phyloP scores from a whole-genome alignment of 441 rosid genomes.

The Lepidium campestre region DNA sequence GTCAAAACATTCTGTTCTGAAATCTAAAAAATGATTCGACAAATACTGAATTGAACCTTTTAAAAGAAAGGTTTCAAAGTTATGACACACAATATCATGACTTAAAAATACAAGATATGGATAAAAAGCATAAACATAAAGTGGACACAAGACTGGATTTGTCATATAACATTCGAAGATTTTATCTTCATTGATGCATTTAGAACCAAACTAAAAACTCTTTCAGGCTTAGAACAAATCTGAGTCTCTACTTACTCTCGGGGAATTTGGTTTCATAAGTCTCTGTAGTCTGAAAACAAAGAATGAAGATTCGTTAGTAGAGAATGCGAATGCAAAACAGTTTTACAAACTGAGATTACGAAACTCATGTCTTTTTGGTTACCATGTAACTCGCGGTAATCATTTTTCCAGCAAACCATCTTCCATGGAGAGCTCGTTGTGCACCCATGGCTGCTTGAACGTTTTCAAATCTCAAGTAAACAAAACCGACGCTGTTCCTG shows the following conservation, averaged over 20 bases:
- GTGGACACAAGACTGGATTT: not conserved
- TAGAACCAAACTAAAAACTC: not conserved
- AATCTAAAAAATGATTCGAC: not conserved
- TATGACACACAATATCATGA: not conserved
- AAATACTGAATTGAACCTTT: not conserved
- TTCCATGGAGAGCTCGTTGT: slow-evolving; percentile 84
- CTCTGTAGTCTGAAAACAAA: slow-evolving; percentile 40
- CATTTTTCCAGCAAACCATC: slow-evolving; percentile 99
- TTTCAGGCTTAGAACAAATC: not conserved
- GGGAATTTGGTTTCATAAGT: slow-evolving; percentile 63
- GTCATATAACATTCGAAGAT: not conserved
- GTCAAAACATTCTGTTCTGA: not conserved
- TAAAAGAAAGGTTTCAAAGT: not conserved
- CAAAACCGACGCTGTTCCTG: slow-evolving; percentile 87
- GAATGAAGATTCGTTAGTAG: not conserved
- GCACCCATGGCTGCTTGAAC: slow-evolving; percentile 58
- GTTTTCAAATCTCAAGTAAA: slow-evolving; percentile 69
- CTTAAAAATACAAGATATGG: not conserved
- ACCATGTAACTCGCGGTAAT: slow-evolving; percentile 90
- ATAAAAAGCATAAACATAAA: slow-evolving; percentile 6
- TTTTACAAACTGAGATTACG: not conserved
- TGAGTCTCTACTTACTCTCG: slow-evolving; percentile 37
- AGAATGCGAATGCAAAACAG: not conserved
- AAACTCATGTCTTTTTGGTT: not conserved
- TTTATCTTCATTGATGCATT: slow-evolving; percentile 2